Evolutionary conservation across 805 yeast genomes (phyloP), one percentile per base, ranked within the genome.

Genomic region (Starmerella cellae): DNA sequence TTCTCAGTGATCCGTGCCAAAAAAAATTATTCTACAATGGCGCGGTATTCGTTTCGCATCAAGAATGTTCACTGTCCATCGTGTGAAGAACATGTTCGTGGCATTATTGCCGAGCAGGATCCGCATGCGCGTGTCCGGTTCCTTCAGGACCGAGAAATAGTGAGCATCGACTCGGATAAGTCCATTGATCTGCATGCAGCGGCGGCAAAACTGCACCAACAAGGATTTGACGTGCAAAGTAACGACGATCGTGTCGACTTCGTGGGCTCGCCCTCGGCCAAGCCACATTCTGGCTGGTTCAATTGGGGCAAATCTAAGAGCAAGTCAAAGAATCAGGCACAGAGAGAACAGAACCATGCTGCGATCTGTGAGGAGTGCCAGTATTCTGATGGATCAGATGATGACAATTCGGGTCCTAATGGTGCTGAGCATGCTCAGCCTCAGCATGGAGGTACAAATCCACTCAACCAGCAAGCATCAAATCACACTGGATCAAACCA

Each of bases 11-110:
- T n/a, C n/a, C n/a, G n/a, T n/a, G n/a, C n/a, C n/a, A n/a, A n/a
- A n/a, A n/a, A n/a, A n/a, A n/a, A n/a, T n/a, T n/a, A n/a, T n/a
- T n/a, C n/a, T n/a, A n/a, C 17, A 16, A 41, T 41, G 44, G 24
- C 35, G 31, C 16, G 18, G 35, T 46, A 50, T 31, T 42, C 46
- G n/a, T 43, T 58, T 19, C 38, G 22, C 11, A 39, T 74, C 30
- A 62, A 60, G 3, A 75, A 77, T 47, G 63, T 75, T 30, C 81
- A 75, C 53, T 76, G 82, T 52, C 61, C 60, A 2, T 70, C 69
- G 30, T 76, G 82, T 52, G 70, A 67, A 45, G 48, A 48, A 3
- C 55, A 65, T 11, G 61, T 75, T 18, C 48, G 50, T 16, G 41
- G 49, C 5, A 45, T 58, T 1, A 44, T 72, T 13, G 37, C 58